A percentile compares a stretch with the other conserved stretches of the same genome.
These are phyloP conservation scores for Asterella californica DNA, from an alignment of 225 moss, liverwort and hornwort genomes.

Conservation along the genomic window DNA sequence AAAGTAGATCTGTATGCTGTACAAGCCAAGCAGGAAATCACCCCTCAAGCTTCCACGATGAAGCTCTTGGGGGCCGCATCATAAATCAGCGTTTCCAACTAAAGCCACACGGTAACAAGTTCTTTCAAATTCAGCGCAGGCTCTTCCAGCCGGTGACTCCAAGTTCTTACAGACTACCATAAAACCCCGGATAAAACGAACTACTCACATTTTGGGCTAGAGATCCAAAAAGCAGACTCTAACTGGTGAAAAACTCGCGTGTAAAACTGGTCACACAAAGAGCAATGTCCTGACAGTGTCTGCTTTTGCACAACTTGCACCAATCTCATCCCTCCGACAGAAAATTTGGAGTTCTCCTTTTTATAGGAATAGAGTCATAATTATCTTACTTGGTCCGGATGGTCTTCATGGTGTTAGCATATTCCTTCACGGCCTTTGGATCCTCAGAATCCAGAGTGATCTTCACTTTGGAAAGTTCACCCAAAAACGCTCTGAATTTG, in stretches of 20 bases:
- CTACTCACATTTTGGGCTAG: neutral
- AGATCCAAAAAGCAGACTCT: neutral
- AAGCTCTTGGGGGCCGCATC: neutral
- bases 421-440: slow-evolving; percentile 56
- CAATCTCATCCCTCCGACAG: too few relatives aligned
- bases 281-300: too few relatives aligned
- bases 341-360: too few relatives aligned
- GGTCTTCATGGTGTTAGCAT: slow-evolving; percentile 46
- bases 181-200: neutral
- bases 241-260: neutral
- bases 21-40: neutral
- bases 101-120: neutral
- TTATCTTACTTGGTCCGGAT: slow-evolving; percentile 52
- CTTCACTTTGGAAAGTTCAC: slow-evolving; percentile 56
- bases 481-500: slow-evolving; percentile 56
- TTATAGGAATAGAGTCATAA: neutral
- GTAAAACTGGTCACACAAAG: too few relatives aligned
- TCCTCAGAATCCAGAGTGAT: slow-evolving; percentile 49
- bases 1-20: neutral
- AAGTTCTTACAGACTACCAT: neutral
- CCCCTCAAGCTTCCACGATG: neutral
- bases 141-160: neutral
- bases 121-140: neutral
- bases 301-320: too few relatives aligned
- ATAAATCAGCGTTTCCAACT: neutral